Conservation (phyloP, 345 rosid genomes). For the Microthlaspi erraticum region DNA sequence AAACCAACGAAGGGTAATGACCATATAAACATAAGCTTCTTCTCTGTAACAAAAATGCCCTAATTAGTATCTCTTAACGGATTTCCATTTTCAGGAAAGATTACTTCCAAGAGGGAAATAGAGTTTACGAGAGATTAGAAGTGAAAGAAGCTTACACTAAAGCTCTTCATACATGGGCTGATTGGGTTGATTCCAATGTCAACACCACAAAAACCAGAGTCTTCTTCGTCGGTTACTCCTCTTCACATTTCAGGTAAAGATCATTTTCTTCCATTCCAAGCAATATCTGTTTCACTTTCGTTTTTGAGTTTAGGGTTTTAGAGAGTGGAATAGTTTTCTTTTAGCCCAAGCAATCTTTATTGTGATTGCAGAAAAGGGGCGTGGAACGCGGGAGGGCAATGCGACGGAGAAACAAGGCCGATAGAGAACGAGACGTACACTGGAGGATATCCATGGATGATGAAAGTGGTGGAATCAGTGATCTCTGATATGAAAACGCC, state of each 20-base stretch:
- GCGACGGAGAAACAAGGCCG: slow-evolving; percentile 57
- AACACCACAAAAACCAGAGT: slow-evolving; percentile 60
- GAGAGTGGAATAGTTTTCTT: not conserved
- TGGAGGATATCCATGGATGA: slow-evolving; percentile 71
- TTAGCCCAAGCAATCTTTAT: not conserved
- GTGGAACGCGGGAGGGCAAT: slow-evolving; percentile 67
- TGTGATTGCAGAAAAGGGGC: slow-evolving; percentile 55
- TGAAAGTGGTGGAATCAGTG: slow-evolving; percentile 65
- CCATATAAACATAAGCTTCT: not conserved
- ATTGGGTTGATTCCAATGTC: slow-evolving; percentile 70
- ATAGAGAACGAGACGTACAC: slow-evolving; percentile 49
- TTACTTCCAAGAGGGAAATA: slow-evolving; percentile 75
- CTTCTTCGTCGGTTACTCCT: slow-evolving; percentile 79
- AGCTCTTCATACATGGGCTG: slow-evolving; percentile 77
- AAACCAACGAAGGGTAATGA: slow-evolving; percentile 57
- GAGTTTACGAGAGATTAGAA: slow-evolving; percentile 54
- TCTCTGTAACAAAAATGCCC: not conserved
- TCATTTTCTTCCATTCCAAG: not conserved
- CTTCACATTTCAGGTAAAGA: slow-evolving; percentile 69
- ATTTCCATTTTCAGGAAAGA: slow-evolving; percentile 46
- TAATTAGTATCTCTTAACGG: not conserved
- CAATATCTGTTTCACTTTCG: not conserved
- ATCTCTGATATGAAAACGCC: slow-evolving; percentile 75
- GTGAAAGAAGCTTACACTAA: slow-evolving; percentile 65
- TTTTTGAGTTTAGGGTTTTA: not conserved